Base-by-base conservation (phyloP, 352 stramenopile genomes). In the Pythium phragmitis region DNA sequence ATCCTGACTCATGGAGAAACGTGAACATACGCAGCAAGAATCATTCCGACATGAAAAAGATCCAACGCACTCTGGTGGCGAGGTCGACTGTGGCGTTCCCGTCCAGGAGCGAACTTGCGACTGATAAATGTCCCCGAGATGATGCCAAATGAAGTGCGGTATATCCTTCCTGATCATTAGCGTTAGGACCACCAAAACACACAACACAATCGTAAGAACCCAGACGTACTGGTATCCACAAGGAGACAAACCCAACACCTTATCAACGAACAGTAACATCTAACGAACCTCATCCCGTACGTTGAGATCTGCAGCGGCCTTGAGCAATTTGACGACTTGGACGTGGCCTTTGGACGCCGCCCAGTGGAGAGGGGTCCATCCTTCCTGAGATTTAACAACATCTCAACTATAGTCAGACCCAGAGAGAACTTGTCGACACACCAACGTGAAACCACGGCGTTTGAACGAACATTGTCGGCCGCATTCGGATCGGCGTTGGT, bases 251-350 rank as follows among this genome's bases (percentile, higher is more conserved):
- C 26, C 26, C 26, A 30, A 30, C 26, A 30, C 26, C 26, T 3
- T 30, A 5, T 46, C 41, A 46, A 28, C 43, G 21, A 21, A 21
- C 21, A 21, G 21, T 21, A 21, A 21, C 21, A 21, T 21, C 21
- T 21, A 21, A 21, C 21, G 23, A 50, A 50, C 43, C 43, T 50
- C 23, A 19, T 50, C 43, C 14, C 4, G 8, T 28, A 19, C 43
- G 23, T 50, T 50, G 17, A 7, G 14, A 28, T 50, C 43, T 19
- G 43, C 43, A 2, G 8, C 11, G 43, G 43, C 9, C 19, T 50
- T 50, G 19, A 50, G 46, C 46, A 52, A 52, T 6, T 52, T n/a
- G 8, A 52, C 46, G 23, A 52, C 23, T 6, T 52, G n/a, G 9
- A 37, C 7, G 19, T 39, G 48, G 7, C 21, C 28, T 11, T n/a